phyloP scores from a whole-genome alignment of 2,329 filamentous ascomycete species.

The Trichoderma endophyticum region DNA sequence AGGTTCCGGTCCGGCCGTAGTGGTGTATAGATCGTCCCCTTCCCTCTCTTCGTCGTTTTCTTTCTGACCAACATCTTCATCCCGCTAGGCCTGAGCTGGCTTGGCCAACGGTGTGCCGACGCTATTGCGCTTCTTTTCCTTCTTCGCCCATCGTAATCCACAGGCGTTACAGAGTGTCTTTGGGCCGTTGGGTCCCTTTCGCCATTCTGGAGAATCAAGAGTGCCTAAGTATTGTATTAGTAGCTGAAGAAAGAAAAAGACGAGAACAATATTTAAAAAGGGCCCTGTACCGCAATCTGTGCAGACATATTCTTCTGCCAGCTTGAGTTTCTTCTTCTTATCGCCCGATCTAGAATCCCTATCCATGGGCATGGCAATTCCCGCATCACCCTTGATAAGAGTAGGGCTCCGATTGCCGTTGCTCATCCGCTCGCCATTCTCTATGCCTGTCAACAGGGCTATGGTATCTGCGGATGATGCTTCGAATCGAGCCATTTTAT shows the following conservation, averaged over 20 bases:
- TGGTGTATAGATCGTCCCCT: not conserved
- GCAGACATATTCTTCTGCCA: constrained; percentile 85
- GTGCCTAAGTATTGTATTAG: constrained; percentile 51
- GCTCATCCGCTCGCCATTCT: constrained; percentile 83
- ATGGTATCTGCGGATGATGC: constrained; percentile 74
- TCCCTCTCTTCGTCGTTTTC: not conserved
- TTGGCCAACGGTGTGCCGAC: not conserved
- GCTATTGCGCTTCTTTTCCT: constrained; percentile 66
- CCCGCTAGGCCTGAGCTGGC: not conserved
- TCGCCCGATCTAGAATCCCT: constrained; percentile 68
- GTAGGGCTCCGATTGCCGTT: constrained; percentile 79
- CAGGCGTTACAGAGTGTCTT: constrained; percentile 97
- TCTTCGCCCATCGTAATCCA: constrained; percentile 72
- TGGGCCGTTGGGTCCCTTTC: constrained; percentile 86
- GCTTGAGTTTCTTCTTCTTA: constrained; percentile 86
- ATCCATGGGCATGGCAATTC: constrained; percentile 79
- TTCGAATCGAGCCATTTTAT: constrained; percentile 83
- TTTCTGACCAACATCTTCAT: not conserved
- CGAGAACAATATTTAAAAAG: not conserved
- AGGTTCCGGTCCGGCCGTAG: not conserved
- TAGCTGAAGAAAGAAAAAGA: not conserved
- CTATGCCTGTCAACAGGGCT: constrained; percentile 90
- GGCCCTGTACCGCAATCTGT: constrained; percentile 72
- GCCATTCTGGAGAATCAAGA: constrained; percentile 91
- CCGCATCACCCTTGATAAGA: constrained; percentile 79